phyloP scores from a whole-genome alignment of 768 basidiomycete species.

The Clathrus columnatus region DNA sequence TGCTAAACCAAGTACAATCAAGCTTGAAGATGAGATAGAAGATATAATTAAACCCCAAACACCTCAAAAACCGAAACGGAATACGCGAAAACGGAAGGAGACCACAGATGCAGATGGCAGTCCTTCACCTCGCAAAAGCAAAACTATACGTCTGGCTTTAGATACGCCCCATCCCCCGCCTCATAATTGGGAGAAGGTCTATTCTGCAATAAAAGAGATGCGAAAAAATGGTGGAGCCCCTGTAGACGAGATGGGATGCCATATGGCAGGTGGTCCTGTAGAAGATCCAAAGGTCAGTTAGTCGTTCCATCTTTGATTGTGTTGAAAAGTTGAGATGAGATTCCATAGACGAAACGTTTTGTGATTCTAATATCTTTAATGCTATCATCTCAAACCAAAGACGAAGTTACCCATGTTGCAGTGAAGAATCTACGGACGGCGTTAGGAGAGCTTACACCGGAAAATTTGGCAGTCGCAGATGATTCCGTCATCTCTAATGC shows the following conservation, averaged over 20 bases:
- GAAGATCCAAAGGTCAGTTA: constrained; percentile 50
- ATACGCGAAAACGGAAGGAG: background rate
- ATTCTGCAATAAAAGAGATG: constrained; percentile 69
- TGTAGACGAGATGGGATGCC: constrained; percentile 90
- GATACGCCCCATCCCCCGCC: constrained; percentile 61
- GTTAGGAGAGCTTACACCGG: constrained; percentile 70
- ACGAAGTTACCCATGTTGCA: constrained; percentile 78
- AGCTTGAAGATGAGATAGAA: background rate
- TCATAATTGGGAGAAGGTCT: constrained; percentile 56
- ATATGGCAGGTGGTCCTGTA: constrained; percentile 56
- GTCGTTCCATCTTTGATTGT: constrained; percentile 8
- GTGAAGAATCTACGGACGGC: constrained; percentile 61
- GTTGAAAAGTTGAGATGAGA: constrained; percentile 3
- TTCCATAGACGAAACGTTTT: constrained; percentile 62
- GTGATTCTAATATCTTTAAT: constrained; percentile 86
- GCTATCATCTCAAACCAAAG: constrained; percentile 94
- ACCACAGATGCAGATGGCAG: background rate
- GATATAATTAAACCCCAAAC: background rate
- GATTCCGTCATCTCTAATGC: constrained; percentile 57
- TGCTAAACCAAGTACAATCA: too few relatives aligned
- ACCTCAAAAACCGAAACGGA: background rate
- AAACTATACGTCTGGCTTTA: constrained; percentile 45
- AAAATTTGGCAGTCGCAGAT: constrained; percentile 57
- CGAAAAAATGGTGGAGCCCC: constrained; percentile 65
- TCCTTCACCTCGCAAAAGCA: constrained; percentile 41